Evolutionary conservation across 768 basidiomycete genomes (phyloP).

Genomic region (Podaxis sp.): DNA sequence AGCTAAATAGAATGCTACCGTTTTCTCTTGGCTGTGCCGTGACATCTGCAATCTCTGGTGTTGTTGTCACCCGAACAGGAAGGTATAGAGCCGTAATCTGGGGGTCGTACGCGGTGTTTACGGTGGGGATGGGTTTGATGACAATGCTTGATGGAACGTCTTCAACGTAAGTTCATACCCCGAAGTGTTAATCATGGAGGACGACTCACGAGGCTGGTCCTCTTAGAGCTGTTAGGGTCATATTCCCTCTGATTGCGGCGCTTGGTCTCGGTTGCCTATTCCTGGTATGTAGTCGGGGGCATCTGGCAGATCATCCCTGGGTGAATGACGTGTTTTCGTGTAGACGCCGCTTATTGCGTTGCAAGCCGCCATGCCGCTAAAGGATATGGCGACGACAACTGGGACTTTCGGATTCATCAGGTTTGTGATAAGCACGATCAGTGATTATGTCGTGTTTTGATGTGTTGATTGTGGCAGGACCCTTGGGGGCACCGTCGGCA

Average conservation of each 20-base stretch:
- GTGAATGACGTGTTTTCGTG: constrained; percentile 7
- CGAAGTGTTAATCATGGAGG: not conserved
- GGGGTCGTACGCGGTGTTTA: constrained; percentile 53
- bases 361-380: constrained; percentile 86
- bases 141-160: constrained; percentile 62
- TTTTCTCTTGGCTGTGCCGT: constrained; percentile 63
- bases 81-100: constrained; percentile 65
- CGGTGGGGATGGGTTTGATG: constrained; percentile 74
- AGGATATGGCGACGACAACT: constrained; percentile 85
- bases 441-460: not conserved
- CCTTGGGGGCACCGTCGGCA: constrained; percentile 75
- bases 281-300: constrained; percentile 35
- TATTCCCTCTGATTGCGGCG: constrained; percentile 68
- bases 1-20: constrained; percentile 60
- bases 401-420: constrained; percentile 69
- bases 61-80: constrained; percentile 56
- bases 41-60: constrained; percentile 55
- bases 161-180: constrained; percentile 37
- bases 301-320: not conserved
- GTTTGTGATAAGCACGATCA: constrained; percentile 29
- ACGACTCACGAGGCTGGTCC: not conserved
- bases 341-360: constrained; percentile 69
- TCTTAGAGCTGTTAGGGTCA: constrained; percentile 56
- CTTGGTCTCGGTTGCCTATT: constrained; percentile 67
- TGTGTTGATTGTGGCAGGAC: constrained; percentile 37